These are phyloP conservation scores for Xerocomus spinulosus DNA, from an alignment of 768 basidiomycete species.

Conservation along the genomic window DNA sequence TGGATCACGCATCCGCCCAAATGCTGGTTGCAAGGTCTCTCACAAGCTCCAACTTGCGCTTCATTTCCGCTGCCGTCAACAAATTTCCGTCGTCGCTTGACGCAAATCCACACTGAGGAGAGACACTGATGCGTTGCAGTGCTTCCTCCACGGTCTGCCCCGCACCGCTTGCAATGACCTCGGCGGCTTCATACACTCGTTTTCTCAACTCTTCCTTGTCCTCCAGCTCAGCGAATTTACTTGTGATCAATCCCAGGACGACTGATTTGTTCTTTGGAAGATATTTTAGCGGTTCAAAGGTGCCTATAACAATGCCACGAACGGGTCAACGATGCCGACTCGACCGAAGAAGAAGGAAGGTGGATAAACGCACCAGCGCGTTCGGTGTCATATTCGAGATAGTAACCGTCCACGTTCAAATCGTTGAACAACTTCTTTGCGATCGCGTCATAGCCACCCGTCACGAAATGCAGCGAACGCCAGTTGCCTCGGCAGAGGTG, in stretches of 20 bases:
- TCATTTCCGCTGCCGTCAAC: conserved; percentile 35
- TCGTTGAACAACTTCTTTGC: conserved; percentile 43
- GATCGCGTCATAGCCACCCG: conserved; percentile 44
- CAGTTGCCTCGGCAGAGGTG: conserved; percentile 42
- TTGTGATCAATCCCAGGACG: conserved; percentile 42
- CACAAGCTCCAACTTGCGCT: conserved; percentile 27
- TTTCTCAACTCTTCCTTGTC: conserved; percentile 36
- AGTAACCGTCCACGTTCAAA: conserved; percentile 41
- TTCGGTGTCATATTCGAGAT: conserved; percentile 46
- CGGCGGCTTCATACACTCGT: conserved; percentile 42
- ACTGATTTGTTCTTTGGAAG: conserved; percentile 36
- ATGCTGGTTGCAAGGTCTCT: conserved; percentile 34
- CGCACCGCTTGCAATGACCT: conserved; percentile 37
- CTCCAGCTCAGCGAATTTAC: conserved; percentile 42
- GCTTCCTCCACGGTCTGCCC: conserved; percentile 38
- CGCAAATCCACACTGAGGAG: conserved; percentile 52
- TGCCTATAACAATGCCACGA: conserved; percentile 5
- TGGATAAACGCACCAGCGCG: conserved; percentile 36
- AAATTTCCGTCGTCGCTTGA: conserved; percentile 43
- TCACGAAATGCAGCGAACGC: conserved; percentile 35
- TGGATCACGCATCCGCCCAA: conserved; percentile 29
- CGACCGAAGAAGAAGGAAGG: no score
- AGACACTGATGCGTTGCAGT: conserved; percentile 36
- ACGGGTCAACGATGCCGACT: background rate
- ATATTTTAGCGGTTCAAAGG: conserved; percentile 31